Evolutionary conservation across 305 asterid species (phyloP), one percentile per base, ranked within the genome.

Genomic region (Plantago coronopus): DNA sequence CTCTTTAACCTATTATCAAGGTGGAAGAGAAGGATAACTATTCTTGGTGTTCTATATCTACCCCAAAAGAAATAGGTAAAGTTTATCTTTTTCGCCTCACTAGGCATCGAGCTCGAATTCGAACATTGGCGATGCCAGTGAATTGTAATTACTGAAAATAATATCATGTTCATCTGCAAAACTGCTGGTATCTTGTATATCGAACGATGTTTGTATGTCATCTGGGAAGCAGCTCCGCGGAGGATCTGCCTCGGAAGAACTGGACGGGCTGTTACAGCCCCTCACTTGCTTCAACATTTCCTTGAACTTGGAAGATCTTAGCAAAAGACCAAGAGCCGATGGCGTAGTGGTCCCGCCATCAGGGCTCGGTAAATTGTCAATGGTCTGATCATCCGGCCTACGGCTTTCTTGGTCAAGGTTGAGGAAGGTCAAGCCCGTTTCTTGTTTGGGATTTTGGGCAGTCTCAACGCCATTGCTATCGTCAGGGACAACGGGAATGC

Each of bases 121-220:
- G 34, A 84, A 87, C 67, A 87, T 80, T 1, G 87, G 69, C 21
- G 89, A 74, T 46, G 67, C 71, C 27, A 85, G 78, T 25, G 87
- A 62, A 59, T 70, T 81, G 38, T 72, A 76, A 61, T 79, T 75
- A 38, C 91, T 88, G 58, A 88, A 91, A 18, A 83, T 73, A 53
- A 74, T 63, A 63, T 81, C 88, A 58, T 91, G 86, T 38, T 82
- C 97, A 20, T 86, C 87, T 0, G 69, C 64, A 31, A 79, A 81
- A 68, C 72, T 74, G 79, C 76, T 75, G 8, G 83, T 67, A 47
- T 82, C 98, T 58, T 83, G 91, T 62, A 88, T 81, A 37, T 82
- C 96, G 9, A 91, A 91, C 49, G 83, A 88, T 1, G 98, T 91
- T 61, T 91, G 98, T 48, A 91, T 83, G 66, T 91, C 94, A 5